Evolutionary conservation across 2,329 filamentous ascomycete species (phyloP).

Genomic region (Apiospora marii): DNA sequence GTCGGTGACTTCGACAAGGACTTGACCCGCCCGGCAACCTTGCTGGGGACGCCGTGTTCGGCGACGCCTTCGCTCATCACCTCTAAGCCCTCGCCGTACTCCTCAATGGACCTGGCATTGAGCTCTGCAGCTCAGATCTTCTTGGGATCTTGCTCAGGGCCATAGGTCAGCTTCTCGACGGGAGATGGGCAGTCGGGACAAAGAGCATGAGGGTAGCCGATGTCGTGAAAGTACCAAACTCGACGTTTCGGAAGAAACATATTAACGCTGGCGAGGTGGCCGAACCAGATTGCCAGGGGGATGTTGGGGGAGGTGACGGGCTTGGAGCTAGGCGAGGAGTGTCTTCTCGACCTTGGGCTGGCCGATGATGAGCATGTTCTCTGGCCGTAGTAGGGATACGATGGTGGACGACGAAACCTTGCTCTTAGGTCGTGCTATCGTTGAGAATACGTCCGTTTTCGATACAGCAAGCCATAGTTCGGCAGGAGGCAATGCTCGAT

Average conservation of each 20-base stretch:
- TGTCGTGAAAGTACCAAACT: constrained; percentile 59
- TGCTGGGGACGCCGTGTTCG: no score
- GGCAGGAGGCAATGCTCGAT: no score
- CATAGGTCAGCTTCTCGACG: constrained; percentile 31
- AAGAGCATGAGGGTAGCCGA: constrained; percentile 54
- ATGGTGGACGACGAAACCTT: constrained; percentile 38
- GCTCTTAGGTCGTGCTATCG: constrained; percentile 41
- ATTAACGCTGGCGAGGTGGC: constrained; percentile 48
- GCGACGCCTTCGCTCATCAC: no score
- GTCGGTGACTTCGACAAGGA: no score
- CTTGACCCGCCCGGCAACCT: no score
- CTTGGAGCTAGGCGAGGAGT: no score
- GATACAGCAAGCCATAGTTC: constrained; percentile 74
- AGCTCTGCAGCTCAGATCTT: constrained; percentile 25
- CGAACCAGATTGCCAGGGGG: no score
- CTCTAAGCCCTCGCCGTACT: no score
- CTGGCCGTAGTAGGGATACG: constrained; percentile 38
- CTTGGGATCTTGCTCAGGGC: constrained; percentile 28
- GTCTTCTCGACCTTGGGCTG: no score
- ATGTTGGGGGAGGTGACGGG: no score
- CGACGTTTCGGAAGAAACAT: constrained; percentile 60
- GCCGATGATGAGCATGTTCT: constrained; percentile 23
- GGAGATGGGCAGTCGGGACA: constrained; percentile 49
- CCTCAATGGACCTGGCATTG: background rate
- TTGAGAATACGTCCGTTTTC: constrained; percentile 50